phyloP scores from a whole-genome alignment of 352 stramenopile genomes.

The Achlya hypogyna region DNA sequence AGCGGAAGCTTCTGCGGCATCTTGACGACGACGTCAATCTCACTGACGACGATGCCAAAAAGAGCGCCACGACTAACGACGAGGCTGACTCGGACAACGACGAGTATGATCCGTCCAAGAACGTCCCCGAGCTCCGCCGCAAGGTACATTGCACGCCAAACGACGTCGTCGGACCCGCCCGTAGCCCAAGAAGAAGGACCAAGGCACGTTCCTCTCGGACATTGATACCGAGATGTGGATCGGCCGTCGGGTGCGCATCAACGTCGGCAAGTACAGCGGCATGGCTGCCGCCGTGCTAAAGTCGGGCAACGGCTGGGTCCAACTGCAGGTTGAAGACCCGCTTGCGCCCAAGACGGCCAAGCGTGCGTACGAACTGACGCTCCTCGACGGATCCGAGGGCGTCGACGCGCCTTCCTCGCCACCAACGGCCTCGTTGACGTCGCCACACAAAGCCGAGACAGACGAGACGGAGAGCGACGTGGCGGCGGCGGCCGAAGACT shows the following conservation, averaged over 20 bases:
- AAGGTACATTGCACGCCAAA: background rate
- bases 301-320: conserved; percentile 84
- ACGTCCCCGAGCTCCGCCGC: background rate
- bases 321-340: conserved; percentile 71
- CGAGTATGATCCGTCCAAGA: conserved; percentile 23
- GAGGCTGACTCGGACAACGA: conserved; percentile 38
- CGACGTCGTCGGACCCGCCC: background rate
- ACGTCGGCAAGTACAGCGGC: conserved; percentile 83
- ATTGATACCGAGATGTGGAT: conserved; percentile 86
- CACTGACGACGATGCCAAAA: conserved; percentile 22
- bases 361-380: conserved; percentile 75
- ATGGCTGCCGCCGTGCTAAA: conserved; percentile 60
- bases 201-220: conserved; percentile 42
- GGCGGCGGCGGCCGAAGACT: conserved; percentile 30
- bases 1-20: conserved; percentile 5
- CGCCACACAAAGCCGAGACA: conserved; percentile 10
- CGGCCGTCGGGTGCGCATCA: conserved; percentile 75
- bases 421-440: conserved; percentile 34
- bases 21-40: background rate
- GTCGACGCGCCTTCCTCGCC: conserved; percentile 64
- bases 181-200: conserved; percentile 20
- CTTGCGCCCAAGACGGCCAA: conserved; percentile 76
- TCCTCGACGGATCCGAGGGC: conserved; percentile 75
- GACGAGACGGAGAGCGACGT: conserved; percentile 36
- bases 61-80: conserved; percentile 27